Conservation (phyloP, 352 stramenopile genomes). For the Globisporangium okanoganense region DNA sequence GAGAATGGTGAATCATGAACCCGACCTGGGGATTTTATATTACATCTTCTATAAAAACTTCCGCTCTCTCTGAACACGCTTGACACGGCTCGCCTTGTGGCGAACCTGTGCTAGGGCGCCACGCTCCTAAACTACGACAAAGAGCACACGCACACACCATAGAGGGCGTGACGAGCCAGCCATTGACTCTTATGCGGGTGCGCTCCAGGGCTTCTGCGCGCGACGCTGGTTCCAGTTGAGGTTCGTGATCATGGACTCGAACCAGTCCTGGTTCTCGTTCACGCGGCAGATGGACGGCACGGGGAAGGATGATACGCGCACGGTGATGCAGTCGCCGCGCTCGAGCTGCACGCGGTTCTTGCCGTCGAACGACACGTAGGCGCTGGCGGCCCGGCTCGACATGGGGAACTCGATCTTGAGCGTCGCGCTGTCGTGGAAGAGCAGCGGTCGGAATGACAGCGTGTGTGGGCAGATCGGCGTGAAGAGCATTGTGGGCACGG, state of each 20-base stretch:
- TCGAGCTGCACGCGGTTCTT: constrained; percentile 88
- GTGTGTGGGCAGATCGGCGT: constrained; percentile 99
- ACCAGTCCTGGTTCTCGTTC: constrained; percentile 92
- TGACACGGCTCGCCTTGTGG: not conserved
- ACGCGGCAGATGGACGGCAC: constrained; percentile 83
- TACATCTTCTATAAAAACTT: constrained; percentile 15
- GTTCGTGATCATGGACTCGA: constrained; percentile 90
- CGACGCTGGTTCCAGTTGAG: constrained; percentile 92
- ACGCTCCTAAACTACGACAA: constrained; percentile 1
- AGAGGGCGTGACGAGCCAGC: not conserved
- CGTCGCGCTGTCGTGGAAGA: constrained; percentile 90
- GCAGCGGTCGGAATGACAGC: constrained; percentile 89
- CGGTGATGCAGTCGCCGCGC: constrained; percentile 80
- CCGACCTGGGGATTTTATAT: constrained; percentile 8
- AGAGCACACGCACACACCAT: not conserved
- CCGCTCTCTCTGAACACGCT: constrained; percentile 1
- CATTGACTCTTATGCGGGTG: constrained; percentile 15
- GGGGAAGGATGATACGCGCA: constrained; percentile 86
- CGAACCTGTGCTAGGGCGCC: not conserved
- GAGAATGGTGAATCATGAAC: not conserved
- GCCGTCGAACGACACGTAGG: constrained; percentile 91
- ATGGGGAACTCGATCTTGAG: constrained; percentile 89
- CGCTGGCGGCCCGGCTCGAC: constrained; percentile 61
- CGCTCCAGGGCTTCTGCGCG: constrained; percentile 71
- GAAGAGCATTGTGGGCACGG: constrained; percentile 96